phyloP scores from a whole-genome alignment of 768 basidiomycete species.

The Suillus variegatus region DNA sequence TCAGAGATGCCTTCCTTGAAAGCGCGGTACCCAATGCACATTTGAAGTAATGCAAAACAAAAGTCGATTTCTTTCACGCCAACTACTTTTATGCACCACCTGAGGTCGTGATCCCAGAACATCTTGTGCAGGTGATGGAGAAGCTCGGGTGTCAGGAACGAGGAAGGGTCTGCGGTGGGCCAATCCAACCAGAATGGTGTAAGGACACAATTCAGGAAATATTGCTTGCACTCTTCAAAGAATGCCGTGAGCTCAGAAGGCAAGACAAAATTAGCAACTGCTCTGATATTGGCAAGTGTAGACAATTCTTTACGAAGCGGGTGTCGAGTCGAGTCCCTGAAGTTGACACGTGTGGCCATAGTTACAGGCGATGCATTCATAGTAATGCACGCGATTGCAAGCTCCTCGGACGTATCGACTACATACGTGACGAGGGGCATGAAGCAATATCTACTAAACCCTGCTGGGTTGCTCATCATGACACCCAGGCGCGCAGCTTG shows the following conservation, averaged over 20 bases:
- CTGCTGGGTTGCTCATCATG: conserved; percentile 24
- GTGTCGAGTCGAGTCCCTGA: too few relatives aligned
- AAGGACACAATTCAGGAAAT: too few relatives aligned
- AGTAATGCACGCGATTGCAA: neutral
- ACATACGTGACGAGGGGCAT: conserved; percentile 31
- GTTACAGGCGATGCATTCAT: conserved; percentile 31
- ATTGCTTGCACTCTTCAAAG: too few relatives aligned
- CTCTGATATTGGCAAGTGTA: too few relatives aligned
- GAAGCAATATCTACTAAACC: conserved; percentile 14
- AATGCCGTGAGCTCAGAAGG: too few relatives aligned
- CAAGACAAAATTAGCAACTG: too few relatives aligned
- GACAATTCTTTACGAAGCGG: too few relatives aligned
- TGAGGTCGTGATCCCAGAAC: conserved; percentile 41
- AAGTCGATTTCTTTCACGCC: conserved; percentile 36
- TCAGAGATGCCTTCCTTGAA: conserved; percentile 41
- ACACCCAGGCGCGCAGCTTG: conserved; percentile 18
- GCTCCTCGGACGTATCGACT: conserved; percentile 13
- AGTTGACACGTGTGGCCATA: too few relatives aligned
- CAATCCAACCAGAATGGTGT: too few relatives aligned
- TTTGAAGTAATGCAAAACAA: conserved; percentile 38
- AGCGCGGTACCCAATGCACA: conserved; percentile 35
- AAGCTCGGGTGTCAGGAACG: conserved; percentile 37
- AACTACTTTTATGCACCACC: conserved; percentile 38
- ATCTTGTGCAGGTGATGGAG: conserved; percentile 42
- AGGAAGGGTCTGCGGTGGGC: conserved; percentile 28